Conservation (phyloP, 2,329 filamentous ascomycete genomes). For the Gaeumannomyces sp. region DNA sequence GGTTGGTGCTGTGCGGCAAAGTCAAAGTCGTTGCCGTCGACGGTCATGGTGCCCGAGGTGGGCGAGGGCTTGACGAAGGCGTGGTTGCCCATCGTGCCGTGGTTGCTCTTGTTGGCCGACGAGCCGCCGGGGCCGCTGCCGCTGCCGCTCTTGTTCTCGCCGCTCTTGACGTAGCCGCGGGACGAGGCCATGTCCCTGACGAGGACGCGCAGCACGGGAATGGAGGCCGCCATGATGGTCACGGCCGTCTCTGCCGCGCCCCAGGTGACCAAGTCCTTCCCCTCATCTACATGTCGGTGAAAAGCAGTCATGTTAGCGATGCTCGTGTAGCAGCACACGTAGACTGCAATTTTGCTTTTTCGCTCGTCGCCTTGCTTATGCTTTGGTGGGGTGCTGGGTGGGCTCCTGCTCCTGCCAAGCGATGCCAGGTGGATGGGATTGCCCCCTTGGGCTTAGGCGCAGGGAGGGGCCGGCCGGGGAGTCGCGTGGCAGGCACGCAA, state of each 20-base stretch:
- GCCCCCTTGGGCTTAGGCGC: conserved; percentile 9
- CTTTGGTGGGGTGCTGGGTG: too few species aligned
- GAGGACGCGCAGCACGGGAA: conserved; percentile 24
- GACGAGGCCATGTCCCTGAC: conserved; percentile 11
- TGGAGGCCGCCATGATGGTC: conserved; percentile 27
- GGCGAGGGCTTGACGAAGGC: conserved; percentile 1
- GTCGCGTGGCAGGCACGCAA: neutral
- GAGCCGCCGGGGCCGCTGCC: too few species aligned
- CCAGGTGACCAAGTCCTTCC: conserved; percentile 19
- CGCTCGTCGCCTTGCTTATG: neutral
- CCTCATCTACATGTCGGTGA: conserved; percentile 10
- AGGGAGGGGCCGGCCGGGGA: too few species aligned
- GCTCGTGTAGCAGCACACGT: neutral
- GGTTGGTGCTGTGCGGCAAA: neutral
- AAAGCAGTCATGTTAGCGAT: neutral
- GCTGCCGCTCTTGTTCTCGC: neutral
- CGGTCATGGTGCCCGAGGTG: conserved; percentile 1
- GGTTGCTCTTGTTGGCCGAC: neutral
- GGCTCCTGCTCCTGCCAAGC: neutral
- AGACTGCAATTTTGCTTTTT: too few species aligned
- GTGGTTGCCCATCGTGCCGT: neutral
- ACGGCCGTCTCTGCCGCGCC: conserved; percentile 26
- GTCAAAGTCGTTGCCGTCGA: neutral
- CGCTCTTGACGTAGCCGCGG: neutral
- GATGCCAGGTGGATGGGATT: conserved; percentile 14